Evolutionary conservation across 164 flowering plant genomes (phyloP).

Genomic region (Magnolia kwangsiensis): DNA sequence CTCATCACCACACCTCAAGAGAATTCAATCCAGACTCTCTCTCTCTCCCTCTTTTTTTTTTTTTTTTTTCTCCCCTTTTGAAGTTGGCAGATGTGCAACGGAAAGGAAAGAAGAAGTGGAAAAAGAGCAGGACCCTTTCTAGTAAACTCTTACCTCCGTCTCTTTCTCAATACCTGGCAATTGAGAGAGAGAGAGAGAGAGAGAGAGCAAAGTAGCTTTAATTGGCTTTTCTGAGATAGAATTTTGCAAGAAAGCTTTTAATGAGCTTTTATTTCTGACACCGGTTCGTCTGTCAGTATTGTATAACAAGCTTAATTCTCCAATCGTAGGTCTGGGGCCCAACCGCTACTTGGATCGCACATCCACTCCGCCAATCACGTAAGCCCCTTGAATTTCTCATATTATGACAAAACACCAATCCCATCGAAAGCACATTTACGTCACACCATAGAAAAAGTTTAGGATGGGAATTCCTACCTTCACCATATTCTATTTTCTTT

Average conservation of each 20-base stretch:
- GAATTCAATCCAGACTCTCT: not conserved
- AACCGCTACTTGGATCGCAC: too few species aligned
- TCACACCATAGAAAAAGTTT: too few species aligned
- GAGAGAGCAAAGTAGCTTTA: not conserved
- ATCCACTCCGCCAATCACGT: too few species aligned
- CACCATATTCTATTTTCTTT: too few species aligned
- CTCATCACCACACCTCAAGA: slow-evolving; percentile 6
- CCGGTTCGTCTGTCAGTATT: too few species aligned
- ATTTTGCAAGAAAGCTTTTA: not conserved
- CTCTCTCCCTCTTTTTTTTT: not conserved
- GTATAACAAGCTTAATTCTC: too few species aligned
- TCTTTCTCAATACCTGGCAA: not conserved
- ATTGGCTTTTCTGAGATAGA: not conserved
- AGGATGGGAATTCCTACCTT: too few species aligned
- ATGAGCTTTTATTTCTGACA: not conserved
- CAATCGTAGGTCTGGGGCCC: too few species aligned
- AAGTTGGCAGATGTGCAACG: not conserved
- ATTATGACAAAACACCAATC: too few species aligned
- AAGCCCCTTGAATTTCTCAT: too few species aligned
- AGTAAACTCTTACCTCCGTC: not conserved
- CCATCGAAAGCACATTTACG: too few species aligned
- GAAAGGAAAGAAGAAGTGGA: not conserved
- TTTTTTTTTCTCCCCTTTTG: not conserved
- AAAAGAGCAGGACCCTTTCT: not conserved
- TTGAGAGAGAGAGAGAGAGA: not conserved